Percentiles rank a stretch among this genome's conserved stretches.
Conservation (phyloP, 495 filamentous ascomycete genomes). For the Acidiella bohemica region DNA sequence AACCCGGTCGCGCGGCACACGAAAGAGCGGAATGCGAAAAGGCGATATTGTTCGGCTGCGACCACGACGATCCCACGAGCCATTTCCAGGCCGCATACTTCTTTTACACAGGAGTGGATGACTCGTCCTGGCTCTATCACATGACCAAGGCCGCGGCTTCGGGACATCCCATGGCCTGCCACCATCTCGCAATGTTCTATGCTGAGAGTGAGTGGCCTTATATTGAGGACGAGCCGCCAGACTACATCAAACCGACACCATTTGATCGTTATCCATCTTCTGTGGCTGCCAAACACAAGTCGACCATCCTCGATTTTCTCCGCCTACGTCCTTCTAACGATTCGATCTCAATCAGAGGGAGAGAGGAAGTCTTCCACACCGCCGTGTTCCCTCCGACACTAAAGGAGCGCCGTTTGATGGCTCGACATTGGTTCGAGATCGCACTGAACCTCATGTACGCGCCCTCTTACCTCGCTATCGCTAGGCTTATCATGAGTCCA, state of each 20-base stretch:
- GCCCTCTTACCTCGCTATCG: conserved; percentile 8
- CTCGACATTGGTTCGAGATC: conserved; percentile 9
- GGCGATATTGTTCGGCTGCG: conserved; percentile 10
- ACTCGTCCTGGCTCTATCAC: conserved; percentile 16
- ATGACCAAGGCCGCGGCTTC: conserved; percentile 19
- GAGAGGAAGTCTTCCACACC: conserved; percentile 9
- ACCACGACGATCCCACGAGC: conserved; percentile 13
- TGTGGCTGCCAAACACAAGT: background rate
- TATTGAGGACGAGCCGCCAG: conserved; percentile 18
- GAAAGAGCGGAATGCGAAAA: background rate
- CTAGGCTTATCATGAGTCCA: conserved; percentile 1
- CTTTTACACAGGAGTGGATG: background rate
- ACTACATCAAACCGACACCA: conserved; percentile 18
- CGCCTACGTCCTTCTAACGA: background rate
- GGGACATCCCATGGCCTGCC: conserved; percentile 4
- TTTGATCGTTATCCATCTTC: conserved; percentile 15
- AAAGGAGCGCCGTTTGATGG: conserved; percentile 3
- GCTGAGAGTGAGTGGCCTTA: conserved; percentile 13
- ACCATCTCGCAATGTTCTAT: conserved; percentile 11
- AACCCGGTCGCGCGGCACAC: too few relatives aligned
- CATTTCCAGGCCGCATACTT: conserved; percentile 7
- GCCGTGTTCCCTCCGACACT: conserved; percentile 10
- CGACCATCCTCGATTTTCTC: background rate
- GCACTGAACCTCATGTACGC: conserved; percentile 4
- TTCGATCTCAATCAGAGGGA: background rate